Evolutionary conservation across 495 filamentous ascomycete species (phyloP).

Genomic region (Aspergillus taichungensis): DNA sequence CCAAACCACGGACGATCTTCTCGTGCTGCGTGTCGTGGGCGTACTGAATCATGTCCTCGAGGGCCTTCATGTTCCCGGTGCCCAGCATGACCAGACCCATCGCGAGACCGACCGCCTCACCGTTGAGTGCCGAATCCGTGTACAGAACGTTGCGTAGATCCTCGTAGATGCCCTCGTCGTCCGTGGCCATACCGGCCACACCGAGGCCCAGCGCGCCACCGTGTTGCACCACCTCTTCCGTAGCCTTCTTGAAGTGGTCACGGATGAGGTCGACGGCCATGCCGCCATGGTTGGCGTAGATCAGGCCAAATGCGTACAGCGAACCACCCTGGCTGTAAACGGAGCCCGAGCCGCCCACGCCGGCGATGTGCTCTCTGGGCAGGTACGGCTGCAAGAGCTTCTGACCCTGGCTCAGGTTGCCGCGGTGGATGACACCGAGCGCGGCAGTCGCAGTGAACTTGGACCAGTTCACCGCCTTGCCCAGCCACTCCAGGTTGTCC

Average conservation of each 20-base stretch:
- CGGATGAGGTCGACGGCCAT: conserved; percentile 85
- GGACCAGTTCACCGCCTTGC: conserved; percentile 99
- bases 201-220: conserved; percentile 92
- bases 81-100: conserved; percentile 98
- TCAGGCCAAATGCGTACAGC: conserved; percentile 89
- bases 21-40: conserved; percentile 97
- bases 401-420: conserved; percentile 84
- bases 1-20: conserved; percentile 94
- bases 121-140: conserved; percentile 88
- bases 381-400: conserved; percentile 94
- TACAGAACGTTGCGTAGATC: conserved; percentile 81
- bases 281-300: conserved; percentile 95
- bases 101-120: conserved; percentile 88
- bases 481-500: conserved; percentile 95
- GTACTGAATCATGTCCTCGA: conserved; percentile 95
- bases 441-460: conserved; percentile 98
- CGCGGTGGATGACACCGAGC: conserved; percentile 90
- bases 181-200: conserved; percentile 96
- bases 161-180: conserved; percentile 81
- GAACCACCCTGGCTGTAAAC: conserved; percentile 94
- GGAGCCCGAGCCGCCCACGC: conserved; percentile 61
- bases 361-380: conserved; percentile 55
- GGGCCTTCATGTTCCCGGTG: conserved; percentile 79
- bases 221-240: conserved; percentile 93
- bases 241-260: conserved; percentile 74